These are phyloP conservation scores for Mrakia blollopis DNA, from an alignment of 768 basidiomycete genomes.

Conservation along the genomic window DNA sequence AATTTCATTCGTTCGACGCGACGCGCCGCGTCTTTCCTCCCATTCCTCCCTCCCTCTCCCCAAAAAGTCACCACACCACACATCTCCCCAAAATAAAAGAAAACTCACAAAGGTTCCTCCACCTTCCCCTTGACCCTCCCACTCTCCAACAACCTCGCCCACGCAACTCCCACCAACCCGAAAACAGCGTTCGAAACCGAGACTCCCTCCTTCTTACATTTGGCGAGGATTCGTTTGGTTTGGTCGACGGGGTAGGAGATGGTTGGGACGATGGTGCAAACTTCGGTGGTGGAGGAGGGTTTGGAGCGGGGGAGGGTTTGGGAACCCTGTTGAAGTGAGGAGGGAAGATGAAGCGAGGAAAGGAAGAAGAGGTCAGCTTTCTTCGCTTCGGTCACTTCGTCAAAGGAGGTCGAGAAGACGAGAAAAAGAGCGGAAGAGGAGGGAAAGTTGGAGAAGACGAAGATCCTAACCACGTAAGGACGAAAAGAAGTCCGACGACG, in stretches of 20 bases:
- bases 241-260: conserved; percentile 54
- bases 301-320: conserved; percentile 59
- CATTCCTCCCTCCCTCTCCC: background rate
- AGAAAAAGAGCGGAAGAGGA: background rate
- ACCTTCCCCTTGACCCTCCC: background rate
- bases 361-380: too few relatives aligned
- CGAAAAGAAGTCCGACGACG: too few relatives aligned
- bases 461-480: too few relatives aligned
- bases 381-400: too few relatives aligned
- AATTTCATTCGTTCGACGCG: background rate
- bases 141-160: conserved; percentile 52
- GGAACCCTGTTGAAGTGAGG: conserved; percentile 53
- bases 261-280: conserved; percentile 64
- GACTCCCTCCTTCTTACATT: conserved; percentile 65
- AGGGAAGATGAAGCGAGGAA: background rate
- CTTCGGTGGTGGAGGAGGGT: conserved; percentile 33
- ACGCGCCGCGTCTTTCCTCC: background rate
- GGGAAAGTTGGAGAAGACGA: too few relatives aligned
- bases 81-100: background rate
- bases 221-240: conserved; percentile 60
- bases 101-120: conserved; percentile 46
- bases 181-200: conserved; percentile 73
- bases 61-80: background rate
- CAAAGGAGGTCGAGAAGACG: background rate
- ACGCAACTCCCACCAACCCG: conserved; percentile 67